These are phyloP conservation scores for Solanum infundibuliforme DNA, from an alignment of 257 asterid species.

Conservation along the genomic window DNA sequence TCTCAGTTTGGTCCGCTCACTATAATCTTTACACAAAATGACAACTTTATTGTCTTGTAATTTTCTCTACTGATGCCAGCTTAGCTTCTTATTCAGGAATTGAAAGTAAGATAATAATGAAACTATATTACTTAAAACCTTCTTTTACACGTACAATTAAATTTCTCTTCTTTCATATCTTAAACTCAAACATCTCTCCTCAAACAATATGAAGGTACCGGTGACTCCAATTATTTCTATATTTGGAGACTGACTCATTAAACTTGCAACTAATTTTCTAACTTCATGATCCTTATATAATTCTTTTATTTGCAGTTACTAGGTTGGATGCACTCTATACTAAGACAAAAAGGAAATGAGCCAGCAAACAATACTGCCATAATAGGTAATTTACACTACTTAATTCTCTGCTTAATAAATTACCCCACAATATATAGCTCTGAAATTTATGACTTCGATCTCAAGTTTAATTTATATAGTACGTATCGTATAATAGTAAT, in stretches of 20 bases:
- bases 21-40: constrained; percentile 23
- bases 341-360: constrained; percentile 35
- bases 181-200: constrained; percentile 23
- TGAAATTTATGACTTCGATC: not conserved
- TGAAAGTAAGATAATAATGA: constrained; percentile 12
- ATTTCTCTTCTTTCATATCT: constrained; percentile 3
- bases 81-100: constrained; percentile 15
- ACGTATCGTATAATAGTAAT: not conserved
- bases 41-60: constrained; percentile 45
- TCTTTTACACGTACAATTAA: not conserved
- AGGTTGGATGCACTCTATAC: constrained; percentile 82
- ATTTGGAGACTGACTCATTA: not conserved
- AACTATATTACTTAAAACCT: constrained; percentile 9
- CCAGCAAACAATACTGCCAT: constrained; percentile 26
- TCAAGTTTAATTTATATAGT: not conserved
- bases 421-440: too few species aligned
- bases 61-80: constrained; percentile 30
- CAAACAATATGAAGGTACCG: constrained; percentile 32
- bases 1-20: constrained; percentile 8
- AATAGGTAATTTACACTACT: constrained; percentile 30
- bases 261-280: constrained; percentile 3
- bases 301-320: constrained; percentile 45
- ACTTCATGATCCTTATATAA: constrained; percentile 9
- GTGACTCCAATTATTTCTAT: constrained; percentile 32
- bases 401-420: not conserved